Conservation (phyloP, 495 filamentous ascomycete genomes). For the Penicillium herquei region DNA sequence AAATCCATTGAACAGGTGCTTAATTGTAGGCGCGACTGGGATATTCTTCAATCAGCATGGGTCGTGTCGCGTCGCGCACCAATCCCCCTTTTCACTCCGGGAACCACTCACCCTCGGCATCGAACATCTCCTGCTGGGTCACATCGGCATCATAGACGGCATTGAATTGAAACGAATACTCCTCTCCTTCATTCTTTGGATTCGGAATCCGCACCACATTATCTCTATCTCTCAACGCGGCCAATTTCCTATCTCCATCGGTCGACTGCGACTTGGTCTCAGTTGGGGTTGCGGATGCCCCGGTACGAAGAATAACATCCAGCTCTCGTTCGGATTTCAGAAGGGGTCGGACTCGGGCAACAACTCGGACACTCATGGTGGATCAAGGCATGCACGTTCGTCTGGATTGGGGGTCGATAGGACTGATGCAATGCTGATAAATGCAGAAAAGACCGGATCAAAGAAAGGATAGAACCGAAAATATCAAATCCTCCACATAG, state of each 20-base stretch:
- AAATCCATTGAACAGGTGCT: conserved; percentile 89
- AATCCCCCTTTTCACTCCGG: background rate
- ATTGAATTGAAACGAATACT: conserved; percentile 94
- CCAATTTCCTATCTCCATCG: conserved; percentile 33
- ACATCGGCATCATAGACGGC: conserved; percentile 79
- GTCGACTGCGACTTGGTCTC: conserved; percentile 26
- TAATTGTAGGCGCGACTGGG: conserved; percentile 72
- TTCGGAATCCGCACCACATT: conserved; percentile 88
- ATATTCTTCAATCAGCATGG: conserved; percentile 1
- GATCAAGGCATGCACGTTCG: conserved; percentile 18
- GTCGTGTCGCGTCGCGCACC: background rate
- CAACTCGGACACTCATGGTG: conserved; percentile 68
- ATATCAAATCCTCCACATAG: conserved; percentile 4
- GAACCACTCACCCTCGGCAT: conserved; percentile 71
- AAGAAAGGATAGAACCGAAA: background rate
- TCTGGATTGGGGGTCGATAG: background rate
- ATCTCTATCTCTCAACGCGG: conserved; percentile 51
- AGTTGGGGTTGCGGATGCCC: conserved; percentile 23
- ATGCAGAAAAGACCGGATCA: conserved; percentile 9
- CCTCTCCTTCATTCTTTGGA: conserved; percentile 86
- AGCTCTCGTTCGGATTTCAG: conserved; percentile 76
- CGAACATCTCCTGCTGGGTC: conserved; percentile 82
- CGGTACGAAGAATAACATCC: conserved; percentile 77
- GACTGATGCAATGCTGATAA: background rate
- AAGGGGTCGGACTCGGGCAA: conserved; percentile 85